phyloP scores from a whole-genome alignment of 176 grass and related monocot species.

The Triticum monococcum region DNA sequence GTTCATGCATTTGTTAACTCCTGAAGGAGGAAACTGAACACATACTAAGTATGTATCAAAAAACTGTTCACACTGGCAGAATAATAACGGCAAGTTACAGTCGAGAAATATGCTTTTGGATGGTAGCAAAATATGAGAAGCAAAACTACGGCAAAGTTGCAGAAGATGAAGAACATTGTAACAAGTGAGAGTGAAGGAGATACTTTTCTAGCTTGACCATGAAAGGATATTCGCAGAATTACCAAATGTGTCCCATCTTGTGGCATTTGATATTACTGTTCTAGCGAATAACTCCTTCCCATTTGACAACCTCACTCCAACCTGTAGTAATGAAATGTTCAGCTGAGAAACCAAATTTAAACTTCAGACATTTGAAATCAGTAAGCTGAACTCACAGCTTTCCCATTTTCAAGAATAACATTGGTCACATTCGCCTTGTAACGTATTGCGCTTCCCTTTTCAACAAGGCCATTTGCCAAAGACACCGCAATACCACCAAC shows the following conservation, averaged over 20 bases:
- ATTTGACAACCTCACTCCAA: conserved; percentile 80
- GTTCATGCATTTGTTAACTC: conserved; percentile 3
- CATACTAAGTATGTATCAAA: not conserved
- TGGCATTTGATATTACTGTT: conserved; percentile 97
- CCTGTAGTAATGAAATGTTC: conserved; percentile 40
- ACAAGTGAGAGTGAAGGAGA: not conserved
- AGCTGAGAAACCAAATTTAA: conserved; percentile 16
- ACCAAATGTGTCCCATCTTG: conserved; percentile 99
- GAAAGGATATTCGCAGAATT: conserved; percentile 26
- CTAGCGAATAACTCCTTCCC: conserved; percentile 81
- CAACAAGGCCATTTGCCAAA: conserved; percentile 84
- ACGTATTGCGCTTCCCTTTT: conserved; percentile 71
- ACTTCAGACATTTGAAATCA: conserved; percentile 1
- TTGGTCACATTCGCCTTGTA: conserved; percentile 88
- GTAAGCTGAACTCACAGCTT: conserved; percentile 75
- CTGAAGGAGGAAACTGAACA: not conserved
- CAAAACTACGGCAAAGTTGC: not conserved
- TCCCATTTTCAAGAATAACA: conserved; percentile 82
- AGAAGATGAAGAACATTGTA: not conserved
- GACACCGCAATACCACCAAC: conserved; percentile 81
- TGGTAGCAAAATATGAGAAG: not conserved
- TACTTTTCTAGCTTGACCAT: conserved; percentile 1
- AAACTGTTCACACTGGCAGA: not conserved
- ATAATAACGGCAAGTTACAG: not conserved
- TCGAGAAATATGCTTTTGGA: not conserved